These are phyloP conservation scores for Extremus antarcticus DNA, from an alignment of 495 filamentous ascomycete genomes.

Conservation along the genomic window DNA sequence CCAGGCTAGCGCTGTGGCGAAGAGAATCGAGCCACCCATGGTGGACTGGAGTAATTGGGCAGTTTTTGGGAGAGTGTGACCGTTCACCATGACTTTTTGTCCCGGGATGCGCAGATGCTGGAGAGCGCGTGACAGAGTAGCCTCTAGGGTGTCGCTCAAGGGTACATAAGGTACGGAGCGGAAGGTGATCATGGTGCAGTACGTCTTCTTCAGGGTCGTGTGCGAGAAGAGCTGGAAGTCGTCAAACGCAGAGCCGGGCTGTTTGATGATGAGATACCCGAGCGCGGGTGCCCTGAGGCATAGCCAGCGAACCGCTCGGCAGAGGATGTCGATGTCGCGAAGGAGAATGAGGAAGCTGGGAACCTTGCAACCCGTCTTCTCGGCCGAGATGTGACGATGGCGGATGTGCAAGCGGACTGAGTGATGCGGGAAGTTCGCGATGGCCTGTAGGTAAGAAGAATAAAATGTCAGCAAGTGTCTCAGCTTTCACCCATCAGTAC, in stretches of 20 bases:
- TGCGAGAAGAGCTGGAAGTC: not conserved
- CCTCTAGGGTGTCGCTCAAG: not conserved
- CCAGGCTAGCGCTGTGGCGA: not conserved
- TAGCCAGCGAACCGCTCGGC: not conserved
- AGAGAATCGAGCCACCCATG: not conserved
- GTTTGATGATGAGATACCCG: not conserved
- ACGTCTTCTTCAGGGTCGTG: not conserved
- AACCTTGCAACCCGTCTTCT: not conserved
- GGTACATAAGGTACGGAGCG: not conserved
- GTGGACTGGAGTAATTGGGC: not conserved
- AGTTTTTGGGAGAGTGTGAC: not conserved
- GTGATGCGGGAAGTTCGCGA: not conserved
- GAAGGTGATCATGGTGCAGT: not conserved
- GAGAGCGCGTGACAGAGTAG: not conserved
- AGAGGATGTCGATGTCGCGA: not conserved
- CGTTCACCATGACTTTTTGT: not conserved
- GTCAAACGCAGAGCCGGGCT: not conserved
- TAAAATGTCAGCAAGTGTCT: too few relatives aligned
- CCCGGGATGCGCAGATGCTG: not conserved
- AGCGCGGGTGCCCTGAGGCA: not conserved
- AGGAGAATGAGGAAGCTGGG: not conserved
- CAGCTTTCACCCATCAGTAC: too few relatives aligned
- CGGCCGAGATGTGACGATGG: not conserved
- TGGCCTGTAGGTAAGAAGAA: too few relatives aligned
- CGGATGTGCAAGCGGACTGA: not conserved